A percentile compares a stretch with the other conserved stretches of the same genome.
Conservation (phyloP, 1,284 basidiomycete species). For the Mrakiaceae sp. region DNA sequence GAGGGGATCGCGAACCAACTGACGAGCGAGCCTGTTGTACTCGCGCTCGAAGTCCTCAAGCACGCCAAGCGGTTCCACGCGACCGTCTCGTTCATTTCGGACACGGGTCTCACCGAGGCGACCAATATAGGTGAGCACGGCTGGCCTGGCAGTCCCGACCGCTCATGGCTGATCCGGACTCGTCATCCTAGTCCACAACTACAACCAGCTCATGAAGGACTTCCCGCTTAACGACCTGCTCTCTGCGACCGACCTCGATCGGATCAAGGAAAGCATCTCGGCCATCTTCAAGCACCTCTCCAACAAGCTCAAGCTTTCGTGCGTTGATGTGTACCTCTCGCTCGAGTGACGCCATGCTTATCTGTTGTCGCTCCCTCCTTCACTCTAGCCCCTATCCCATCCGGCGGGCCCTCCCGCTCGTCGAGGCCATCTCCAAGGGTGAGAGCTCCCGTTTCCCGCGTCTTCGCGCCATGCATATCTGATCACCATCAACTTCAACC, state of each 20-base stretch:
- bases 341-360: neutral
- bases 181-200: conserved; percentile 67
- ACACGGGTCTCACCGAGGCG: conserved; percentile 90
- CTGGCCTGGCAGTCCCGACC: too few relatives aligned
- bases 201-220: conserved; percentile 98
- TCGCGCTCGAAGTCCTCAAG: conserved; percentile 90
- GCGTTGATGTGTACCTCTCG: conserved; percentile 16
- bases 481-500: too few relatives aligned
- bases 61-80: conserved; percentile 96
- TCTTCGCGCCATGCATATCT: too few relatives aligned
- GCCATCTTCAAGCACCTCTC: conserved; percentile 90
- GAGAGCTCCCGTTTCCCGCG: too few relatives aligned
- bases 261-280: conserved; percentile 76
- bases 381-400: conserved; percentile 68
- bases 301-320: conserved; percentile 83
- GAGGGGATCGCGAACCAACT: conserved; percentile 89
- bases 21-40: conserved; percentile 77
- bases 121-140: conserved; percentile 58
- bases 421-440: conserved; percentile 83
- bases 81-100: conserved; percentile 94
- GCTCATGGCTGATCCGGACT: too few relatives aligned
- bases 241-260: conserved; percentile 88
- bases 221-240: conserved; percentile 94
- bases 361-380: neutral
- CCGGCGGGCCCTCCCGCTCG: conserved; percentile 83